A percentile compares a stretch with the other conserved stretches of the same genome.
These are phyloP conservation scores for Amanita muscaria DNA, from an alignment of 768 basidiomycete species.

Conservation along the genomic window DNA sequence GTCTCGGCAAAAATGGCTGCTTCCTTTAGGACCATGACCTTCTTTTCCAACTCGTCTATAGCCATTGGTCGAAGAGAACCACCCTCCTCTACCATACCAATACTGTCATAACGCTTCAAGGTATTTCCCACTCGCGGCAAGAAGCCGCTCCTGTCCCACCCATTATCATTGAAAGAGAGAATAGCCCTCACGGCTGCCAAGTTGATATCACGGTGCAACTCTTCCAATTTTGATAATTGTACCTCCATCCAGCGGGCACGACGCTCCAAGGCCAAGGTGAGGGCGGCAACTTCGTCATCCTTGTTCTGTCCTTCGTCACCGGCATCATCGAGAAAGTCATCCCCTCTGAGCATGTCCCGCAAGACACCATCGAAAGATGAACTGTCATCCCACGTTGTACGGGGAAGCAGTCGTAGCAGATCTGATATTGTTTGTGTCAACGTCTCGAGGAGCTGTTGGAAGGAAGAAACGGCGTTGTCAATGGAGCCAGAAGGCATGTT, in stretches of 20 bases:
- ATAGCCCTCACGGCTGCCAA: conserved; percentile 79
- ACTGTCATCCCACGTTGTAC: conserved; percentile 85
- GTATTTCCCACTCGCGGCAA: conserved; percentile 66
- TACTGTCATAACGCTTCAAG: conserved; percentile 55
- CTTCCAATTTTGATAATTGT: conserved; percentile 80
- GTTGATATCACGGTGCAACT: conserved; percentile 85
- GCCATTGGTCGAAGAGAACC: conserved; percentile 45
- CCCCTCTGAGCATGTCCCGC: conserved; percentile 82
- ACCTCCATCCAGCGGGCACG: conserved; percentile 95
- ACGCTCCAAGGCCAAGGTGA: conserved; percentile 76
- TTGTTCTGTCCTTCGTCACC: conserved; percentile 54
- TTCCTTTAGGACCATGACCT: conserved; percentile 60
- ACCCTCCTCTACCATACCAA: conserved; percentile 47
- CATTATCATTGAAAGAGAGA: conserved; percentile 75
- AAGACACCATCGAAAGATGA: conserved; percentile 83
- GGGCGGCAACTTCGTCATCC: conserved; percentile 78
- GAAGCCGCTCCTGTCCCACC: conserved; percentile 68
- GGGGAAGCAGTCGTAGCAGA: conserved; percentile 72
- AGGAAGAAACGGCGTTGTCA: conserved; percentile 83
- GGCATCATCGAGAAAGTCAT: conserved; percentile 75
- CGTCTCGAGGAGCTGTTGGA: conserved; percentile 83
- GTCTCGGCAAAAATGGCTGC: conserved; percentile 65
- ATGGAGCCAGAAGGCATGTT: conserved; percentile 84
- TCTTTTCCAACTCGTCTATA: conserved; percentile 68
- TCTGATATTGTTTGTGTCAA: conserved; percentile 88